Evolutionary conservation across 495 filamentous ascomycete species (phyloP).

Genomic region (Aspergillus olivimuriae): DNA sequence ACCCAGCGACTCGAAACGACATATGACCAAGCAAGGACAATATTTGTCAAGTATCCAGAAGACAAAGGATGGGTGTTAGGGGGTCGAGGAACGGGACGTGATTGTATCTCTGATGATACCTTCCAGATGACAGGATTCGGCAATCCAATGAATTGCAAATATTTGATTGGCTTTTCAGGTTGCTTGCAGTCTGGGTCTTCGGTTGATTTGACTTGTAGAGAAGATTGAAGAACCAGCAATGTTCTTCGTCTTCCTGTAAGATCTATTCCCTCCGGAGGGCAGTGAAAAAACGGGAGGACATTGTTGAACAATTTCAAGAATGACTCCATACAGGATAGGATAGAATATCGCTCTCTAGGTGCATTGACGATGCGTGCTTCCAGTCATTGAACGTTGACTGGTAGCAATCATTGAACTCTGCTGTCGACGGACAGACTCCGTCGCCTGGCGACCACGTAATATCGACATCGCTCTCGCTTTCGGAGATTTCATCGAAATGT

Average conservation of each 20-base stretch:
- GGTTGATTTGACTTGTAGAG: conserved; percentile 9
- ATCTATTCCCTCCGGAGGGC: conserved; percentile 3
- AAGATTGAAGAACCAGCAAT: conserved; percentile 4
- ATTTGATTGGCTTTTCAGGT: conserved; percentile 11
- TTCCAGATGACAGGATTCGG: conserved; percentile 2
- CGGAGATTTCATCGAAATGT: too few relatives aligned
- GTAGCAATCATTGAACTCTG: conserved; percentile 9
- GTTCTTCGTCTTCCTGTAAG: neutral
- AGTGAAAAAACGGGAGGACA: conserved; percentile 8
- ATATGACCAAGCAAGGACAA: conserved; percentile 17
- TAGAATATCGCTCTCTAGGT: neutral
- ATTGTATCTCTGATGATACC: conserved; percentile 1
- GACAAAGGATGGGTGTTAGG: neutral
- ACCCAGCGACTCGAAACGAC: conserved; percentile 19
- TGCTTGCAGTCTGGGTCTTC: conserved; percentile 8
- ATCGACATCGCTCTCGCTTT: conserved; percentile 3
- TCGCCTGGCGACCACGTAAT: conserved; percentile 10
- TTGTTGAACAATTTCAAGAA: conserved; percentile 7
- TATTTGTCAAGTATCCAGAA: conserved; percentile 11
- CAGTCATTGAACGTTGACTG: conserved; percentile 7
- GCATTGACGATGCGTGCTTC: neutral
- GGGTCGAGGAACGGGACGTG: neutral
- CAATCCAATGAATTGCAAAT: conserved; percentile 10
- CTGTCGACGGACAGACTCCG: conserved; percentile 11
- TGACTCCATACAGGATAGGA: neutral